Percentiles rank a stretch among this genome's conserved stretches.
Conservation (phyloP, 352 stramenopile species). For the Pythium insidiosum region DNA sequence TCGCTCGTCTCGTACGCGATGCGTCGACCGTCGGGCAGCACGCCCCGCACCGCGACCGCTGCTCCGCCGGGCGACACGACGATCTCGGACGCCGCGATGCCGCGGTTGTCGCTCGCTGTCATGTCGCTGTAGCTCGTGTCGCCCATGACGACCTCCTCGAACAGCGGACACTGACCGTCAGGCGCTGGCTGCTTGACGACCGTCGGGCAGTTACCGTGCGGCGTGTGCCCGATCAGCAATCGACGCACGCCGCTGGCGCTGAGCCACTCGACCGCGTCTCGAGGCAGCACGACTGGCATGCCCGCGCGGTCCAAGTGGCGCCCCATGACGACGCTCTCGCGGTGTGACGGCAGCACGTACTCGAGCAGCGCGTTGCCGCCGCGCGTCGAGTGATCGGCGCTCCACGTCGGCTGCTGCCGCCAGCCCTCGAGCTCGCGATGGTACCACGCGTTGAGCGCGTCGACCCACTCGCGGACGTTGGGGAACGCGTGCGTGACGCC, state of each 20-base stretch:
- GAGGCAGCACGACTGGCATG: slow-evolving; percentile 57
- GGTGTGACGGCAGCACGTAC: slow-evolving; percentile 58
- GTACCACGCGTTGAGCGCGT: slow-evolving; percentile 84
- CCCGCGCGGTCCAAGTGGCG: slow-evolving; percentile 59
- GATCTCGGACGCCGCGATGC: slow-evolving; percentile 66
- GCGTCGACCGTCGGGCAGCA: slow-evolving; percentile 34
- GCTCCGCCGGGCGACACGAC: slow-evolving; percentile 50
- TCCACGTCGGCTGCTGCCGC: slow-evolving; percentile 76
- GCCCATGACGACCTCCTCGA: slow-evolving; percentile 85
- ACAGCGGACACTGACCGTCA: slow-evolving; percentile 6
- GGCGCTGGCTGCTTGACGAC: slow-evolving; percentile 51
- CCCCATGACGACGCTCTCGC: slow-evolving; percentile 65
- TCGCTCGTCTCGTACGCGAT: slow-evolving; percentile 37
- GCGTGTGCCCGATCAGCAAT: slow-evolving; percentile 89
- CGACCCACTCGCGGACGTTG: slow-evolving; percentile 38
- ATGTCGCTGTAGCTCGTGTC: slow-evolving; percentile 91
- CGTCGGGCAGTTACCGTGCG: slow-evolving; percentile 87
- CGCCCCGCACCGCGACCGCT: slow-evolving; percentile 39
- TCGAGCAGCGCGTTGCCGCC: slow-evolving; percentile 61
- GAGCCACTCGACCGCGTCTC: slow-evolving; percentile 38
- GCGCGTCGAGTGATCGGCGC: slow-evolving; percentile 30
- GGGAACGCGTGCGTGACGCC: slow-evolving; percentile 22
- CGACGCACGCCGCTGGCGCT: slow-evolving; percentile 67
- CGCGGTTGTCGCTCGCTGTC: slow-evolving; percentile 61
- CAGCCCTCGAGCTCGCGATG: slow-evolving; percentile 61